Base-by-base conservation (phyloP, 2,329 filamentous ascomycete species). In the Talaromyces piceae region DNA sequence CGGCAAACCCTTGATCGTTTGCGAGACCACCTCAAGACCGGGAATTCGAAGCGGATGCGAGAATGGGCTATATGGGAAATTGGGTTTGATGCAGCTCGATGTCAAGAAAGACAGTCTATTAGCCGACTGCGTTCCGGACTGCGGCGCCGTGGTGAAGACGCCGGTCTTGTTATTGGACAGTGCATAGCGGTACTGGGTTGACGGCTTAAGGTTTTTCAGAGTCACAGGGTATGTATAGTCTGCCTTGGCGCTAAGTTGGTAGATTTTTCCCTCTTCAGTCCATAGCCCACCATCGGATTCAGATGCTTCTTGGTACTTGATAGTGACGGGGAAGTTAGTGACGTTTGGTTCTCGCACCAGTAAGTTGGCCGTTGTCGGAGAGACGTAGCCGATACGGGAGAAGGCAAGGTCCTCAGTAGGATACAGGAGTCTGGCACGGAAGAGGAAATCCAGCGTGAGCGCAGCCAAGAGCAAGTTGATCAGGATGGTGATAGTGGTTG, bases 21-120 rank as follows among this genome's bases (percentile, higher is more conserved):
- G 76, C 1, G 88, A 85, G 50, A 98, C 77, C 59, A 89, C 77
- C 49, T 80, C 82, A 61, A 96, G 80, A 1, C 93, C 93, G 0
- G 86, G 86, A 43, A 96, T 87, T 9, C 86, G 79, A 2, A 97
- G 76, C 0, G 91, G 82, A 63, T 96, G 88, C 33, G 88, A 81
- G n/a, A 90, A 69, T 0, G 88, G 87, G 41, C 80, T 87, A 69
- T 98, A 98, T 0, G 93, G 93, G 51, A 97, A 89, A 16, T 89
- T 86, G 9, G 87, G 86, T 60, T 96, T 88, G 61, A 97, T 89
- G 69, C 93, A 98, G 39, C 89, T 95, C 0, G 89, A 93, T 3
- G 91, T 89, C 6, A 97, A 72, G 65, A 98, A 98, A 0, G 88
- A 95, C 60, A 95, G 91, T 52, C 82, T 84, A 37, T 84, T 84